Conservation (phyloP, 257 asterid genomes). For the Jaltomata sinuosa region DNA sequence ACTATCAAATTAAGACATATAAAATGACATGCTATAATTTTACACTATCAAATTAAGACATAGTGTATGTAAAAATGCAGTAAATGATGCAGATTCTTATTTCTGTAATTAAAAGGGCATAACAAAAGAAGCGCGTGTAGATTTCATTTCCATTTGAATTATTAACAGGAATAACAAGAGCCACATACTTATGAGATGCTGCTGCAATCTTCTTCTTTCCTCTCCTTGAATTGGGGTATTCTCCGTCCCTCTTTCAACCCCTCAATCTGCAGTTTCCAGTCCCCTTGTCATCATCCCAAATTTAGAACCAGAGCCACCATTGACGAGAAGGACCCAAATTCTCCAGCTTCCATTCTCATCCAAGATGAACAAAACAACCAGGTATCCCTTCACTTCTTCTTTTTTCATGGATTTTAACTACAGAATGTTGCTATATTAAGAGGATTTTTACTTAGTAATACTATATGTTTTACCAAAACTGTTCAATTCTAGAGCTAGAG, state of each 20-base stretch:
- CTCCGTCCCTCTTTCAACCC: slow-evolving; percentile 17
- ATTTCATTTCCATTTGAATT: not conserved
- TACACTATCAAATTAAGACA: too few species aligned
- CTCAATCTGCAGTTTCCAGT: slow-evolving; percentile 7
- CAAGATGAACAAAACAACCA: slow-evolving; percentile 15
- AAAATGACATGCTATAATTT: too few species aligned
- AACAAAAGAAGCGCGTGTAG: not conserved
- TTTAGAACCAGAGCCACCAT: slow-evolving; percentile 21
- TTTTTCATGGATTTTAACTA: not conserved
- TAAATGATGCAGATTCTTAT: too few species aligned
- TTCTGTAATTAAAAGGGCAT: too few species aligned
- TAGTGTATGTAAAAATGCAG: too few species aligned
- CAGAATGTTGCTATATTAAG: not conserved
- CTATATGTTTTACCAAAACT: not conserved
- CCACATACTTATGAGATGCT: not conserved
- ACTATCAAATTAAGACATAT: too few species aligned
- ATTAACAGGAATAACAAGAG: not conserved
- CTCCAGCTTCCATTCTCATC: slow-evolving; percentile 23
- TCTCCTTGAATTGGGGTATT: slow-evolving; percentile 8
- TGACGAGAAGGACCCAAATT: slow-evolving; percentile 27
- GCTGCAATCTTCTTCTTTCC: slow-evolving; percentile 1
- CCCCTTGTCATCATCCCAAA: not conserved
- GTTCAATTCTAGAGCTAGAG: not conserved
- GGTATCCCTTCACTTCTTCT: slow-evolving; percentile 13
- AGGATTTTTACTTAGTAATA: not conserved